phyloP scores from a whole-genome alignment of 805 yeast species.

The Sugiyamaella marilandica region DNA sequence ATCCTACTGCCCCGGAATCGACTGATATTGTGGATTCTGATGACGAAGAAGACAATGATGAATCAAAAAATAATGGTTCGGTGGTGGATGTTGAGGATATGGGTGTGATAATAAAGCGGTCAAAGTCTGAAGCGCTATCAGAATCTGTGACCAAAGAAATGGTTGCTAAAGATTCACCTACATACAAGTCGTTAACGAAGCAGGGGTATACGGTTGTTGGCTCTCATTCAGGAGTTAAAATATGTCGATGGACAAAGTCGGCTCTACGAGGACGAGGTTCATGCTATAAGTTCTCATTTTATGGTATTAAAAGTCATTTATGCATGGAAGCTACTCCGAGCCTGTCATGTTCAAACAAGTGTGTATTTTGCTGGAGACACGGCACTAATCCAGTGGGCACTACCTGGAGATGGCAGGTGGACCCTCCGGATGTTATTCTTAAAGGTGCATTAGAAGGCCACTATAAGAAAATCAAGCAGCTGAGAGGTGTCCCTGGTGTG shows the following conservation, averaged over 20 bases:
- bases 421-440: conserved; percentile 76
- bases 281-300: conserved; percentile 87
- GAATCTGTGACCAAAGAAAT: conserved; percentile 56
- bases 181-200: conserved; percentile 79
- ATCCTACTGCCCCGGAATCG: conserved; percentile 56
- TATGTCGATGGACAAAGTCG: conserved; percentile 94
- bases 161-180: conserved; percentile 88
- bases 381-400: conserved; percentile 97
- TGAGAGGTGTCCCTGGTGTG: conserved; percentile 95
- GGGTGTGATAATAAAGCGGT: conserved; percentile 51
- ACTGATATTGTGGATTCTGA: conserved; percentile 56
- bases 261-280: conserved; percentile 93
- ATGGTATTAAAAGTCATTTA: conserved; percentile 83
- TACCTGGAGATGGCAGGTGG: conserved; percentile 94
- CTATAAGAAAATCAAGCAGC: conserved; percentile 84
- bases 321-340: conserved; percentile 97
- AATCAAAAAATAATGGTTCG: conserved; percentile 39
- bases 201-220: conserved; percentile 94
- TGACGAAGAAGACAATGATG: conserved; percentile 41
- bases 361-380: conserved; percentile 97
- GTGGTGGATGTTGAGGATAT: conserved; percentile 85
- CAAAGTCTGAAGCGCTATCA: conserved; percentile 18
- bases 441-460: conserved; percentile 87
- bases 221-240: conserved; percentile 90
- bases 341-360: conserved; percentile 86